A percentile compares a stretch with the other conserved stretches of the same genome.
Conservation (phyloP, 2,329 filamentous ascomycete species). For the Aspergillus neotritici region DNA sequence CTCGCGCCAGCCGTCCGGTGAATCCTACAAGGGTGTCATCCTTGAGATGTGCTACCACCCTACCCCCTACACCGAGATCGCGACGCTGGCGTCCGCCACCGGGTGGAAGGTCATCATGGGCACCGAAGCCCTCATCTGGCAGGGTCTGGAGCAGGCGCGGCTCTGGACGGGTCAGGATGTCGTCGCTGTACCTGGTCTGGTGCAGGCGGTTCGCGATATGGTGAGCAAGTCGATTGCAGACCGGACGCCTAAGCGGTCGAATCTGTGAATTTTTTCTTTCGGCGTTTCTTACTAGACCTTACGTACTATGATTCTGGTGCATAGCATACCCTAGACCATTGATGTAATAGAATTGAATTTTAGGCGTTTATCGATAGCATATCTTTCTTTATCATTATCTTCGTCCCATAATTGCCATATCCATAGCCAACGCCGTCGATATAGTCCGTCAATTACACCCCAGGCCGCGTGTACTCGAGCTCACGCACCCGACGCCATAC, state of each 20-base stretch:
- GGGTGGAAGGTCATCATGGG: constrained; percentile 72
- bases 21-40: constrained; percentile 55
- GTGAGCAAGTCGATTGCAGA: constrained; percentile 46
- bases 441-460: constrained; percentile 36
- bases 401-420: no score
- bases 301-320: constrained; percentile 18
- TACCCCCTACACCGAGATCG: constrained; percentile 61
- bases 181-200: constrained; percentile 50
- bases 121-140: constrained; percentile 71
- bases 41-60: constrained; percentile 84
- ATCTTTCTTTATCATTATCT: no score
- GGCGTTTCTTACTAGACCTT: constrained; percentile 4
- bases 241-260: constrained; percentile 21
- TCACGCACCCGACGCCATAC: constrained; percentile 64
- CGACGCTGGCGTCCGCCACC: constrained; percentile 52
- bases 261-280: constrained; percentile 16
- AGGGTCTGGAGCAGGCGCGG: constrained; percentile 62
- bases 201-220: constrained; percentile 53
- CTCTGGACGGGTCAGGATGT: constrained; percentile 60
- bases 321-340: constrained; percentile 19
- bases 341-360: constrained; percentile 12
- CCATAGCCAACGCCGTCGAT: not conserved
- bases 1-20: constrained; percentile 6
- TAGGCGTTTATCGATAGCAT: not conserved
- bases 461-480: constrained; percentile 63